These are phyloP conservation scores for Chrysanthemum makinoi DNA, from an alignment of 129 eudicot species.

Conservation along the genomic window DNA sequence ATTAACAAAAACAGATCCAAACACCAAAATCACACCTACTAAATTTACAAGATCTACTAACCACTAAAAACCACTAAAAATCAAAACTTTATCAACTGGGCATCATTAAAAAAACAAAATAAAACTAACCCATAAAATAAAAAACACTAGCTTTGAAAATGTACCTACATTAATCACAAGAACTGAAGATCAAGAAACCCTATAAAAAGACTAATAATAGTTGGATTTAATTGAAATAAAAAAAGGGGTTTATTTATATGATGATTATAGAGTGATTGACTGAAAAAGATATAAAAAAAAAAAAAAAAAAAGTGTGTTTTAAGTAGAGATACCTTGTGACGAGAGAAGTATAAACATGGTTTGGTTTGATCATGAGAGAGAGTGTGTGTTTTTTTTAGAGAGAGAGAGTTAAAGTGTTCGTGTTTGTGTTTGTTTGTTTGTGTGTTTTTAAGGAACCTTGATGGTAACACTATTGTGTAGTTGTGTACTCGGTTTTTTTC, in stretches of 20 bases:
- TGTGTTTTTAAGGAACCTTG: constrained; percentile 37
- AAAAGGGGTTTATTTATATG: constrained; percentile 4
- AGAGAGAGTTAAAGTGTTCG: constrained; percentile 22
- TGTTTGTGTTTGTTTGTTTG: constrained; percentile 36
- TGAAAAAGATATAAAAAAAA: not conserved
- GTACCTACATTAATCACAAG: constrained; percentile 32
- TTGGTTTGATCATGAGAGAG: constrained; percentile 35
- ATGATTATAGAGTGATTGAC: constrained; percentile 12
- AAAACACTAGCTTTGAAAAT: constrained; percentile 14
- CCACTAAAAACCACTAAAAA: constrained; percentile 2
- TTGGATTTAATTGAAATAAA: constrained; percentile 19
- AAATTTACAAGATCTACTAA: constrained; percentile 29
- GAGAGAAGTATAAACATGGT: constrained; percentile 27
- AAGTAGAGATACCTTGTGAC: constrained; percentile 26
- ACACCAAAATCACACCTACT: constrained; percentile 8
- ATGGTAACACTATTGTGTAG: not conserved
- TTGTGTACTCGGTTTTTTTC: constrained; percentile 17
- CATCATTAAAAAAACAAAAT: constrained; percentile 12
- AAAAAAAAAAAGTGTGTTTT: constrained; percentile 14
- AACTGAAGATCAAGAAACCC: constrained; percentile 34
- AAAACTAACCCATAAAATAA: constrained; percentile 12
- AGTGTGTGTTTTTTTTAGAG: constrained; percentile 6
- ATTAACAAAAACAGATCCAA: constrained; percentile 25
- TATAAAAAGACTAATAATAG: constrained; percentile 11
- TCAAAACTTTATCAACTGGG: not conserved